A percentile compares a stretch with the other conserved stretches of the same genome.
These are phyloP conservation scores for Coelastrella sp. DNA, from an alignment of 139 green algal genomes.

Conservation along the genomic window DNA sequence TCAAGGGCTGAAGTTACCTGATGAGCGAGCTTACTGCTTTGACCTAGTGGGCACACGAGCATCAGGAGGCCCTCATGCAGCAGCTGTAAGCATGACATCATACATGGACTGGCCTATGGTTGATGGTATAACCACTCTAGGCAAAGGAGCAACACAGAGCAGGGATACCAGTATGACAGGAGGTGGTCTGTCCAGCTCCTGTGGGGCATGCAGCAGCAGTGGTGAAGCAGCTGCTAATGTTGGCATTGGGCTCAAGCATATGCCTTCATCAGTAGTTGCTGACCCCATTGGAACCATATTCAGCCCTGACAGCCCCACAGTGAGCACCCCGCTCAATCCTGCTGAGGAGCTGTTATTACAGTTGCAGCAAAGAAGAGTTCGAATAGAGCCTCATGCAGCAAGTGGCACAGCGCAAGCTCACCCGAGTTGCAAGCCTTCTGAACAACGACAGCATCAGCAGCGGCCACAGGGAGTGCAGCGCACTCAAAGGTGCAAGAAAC, in stretches of 20 bases:
- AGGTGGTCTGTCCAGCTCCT: not conserved
- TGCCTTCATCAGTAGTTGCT: too few relatives aligned
- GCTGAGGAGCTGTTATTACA: not conserved
- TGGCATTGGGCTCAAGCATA: too few relatives aligned
- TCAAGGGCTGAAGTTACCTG: not conserved
- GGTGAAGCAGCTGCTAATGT: not conserved
- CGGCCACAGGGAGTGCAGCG: too few relatives aligned
- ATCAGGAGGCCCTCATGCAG: not conserved
- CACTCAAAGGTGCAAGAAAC: not conserved
- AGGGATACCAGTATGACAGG: not conserved
- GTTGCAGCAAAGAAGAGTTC: constrained; percentile 2
- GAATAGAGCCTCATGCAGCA: not conserved
- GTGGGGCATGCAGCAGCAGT: not conserved
- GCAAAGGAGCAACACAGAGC: not conserved
- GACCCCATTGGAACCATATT: too few relatives aligned
- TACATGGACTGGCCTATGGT: not conserved
- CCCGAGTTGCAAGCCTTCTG: not conserved
- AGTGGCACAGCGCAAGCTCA: not conserved
- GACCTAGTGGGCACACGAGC: constrained; percentile 10
- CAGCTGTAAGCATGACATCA: not conserved
- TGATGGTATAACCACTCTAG: not conserved
- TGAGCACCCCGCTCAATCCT: not conserved
- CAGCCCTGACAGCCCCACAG: not conserved
- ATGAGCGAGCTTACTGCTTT: not conserved
- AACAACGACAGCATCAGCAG: not conserved